Conservation (phyloP, 2,329 filamentous ascomycete genomes). For the Aspergillus ruber region DNA sequence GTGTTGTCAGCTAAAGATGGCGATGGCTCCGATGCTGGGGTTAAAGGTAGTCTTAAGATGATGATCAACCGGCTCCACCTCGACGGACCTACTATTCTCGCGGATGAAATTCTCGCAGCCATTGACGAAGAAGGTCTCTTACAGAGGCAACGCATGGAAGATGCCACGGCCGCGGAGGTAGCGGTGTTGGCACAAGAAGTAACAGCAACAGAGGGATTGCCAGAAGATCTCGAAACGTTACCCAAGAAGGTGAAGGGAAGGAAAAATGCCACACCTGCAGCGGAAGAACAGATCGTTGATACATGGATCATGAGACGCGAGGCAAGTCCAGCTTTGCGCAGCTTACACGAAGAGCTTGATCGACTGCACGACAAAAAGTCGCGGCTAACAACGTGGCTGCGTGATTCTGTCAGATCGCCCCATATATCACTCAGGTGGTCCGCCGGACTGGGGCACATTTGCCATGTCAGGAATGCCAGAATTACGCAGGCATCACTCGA, state of each 20-base stretch:
- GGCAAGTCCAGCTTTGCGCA: constrained; percentile 61
- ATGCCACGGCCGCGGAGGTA: constrained; percentile 64
- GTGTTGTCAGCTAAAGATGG: constrained; percentile 22
- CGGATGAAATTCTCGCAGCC: constrained; percentile 63
- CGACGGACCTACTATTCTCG: constrained; percentile 60
- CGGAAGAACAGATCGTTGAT: constrained; percentile 41
- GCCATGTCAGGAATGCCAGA: constrained; percentile 74
- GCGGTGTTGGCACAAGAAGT: constrained; percentile 68
- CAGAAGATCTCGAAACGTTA: constrained; percentile 49
- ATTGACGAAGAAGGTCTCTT: constrained; percentile 92
- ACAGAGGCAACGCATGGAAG: constrained; percentile 69
- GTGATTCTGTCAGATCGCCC: constrained; percentile 53
- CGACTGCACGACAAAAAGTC: constrained; percentile 55
- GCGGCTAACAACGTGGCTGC: constrained; percentile 55
- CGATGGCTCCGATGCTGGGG: constrained; percentile 16
- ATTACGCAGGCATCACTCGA: constrained; percentile 49
- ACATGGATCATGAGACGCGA: constrained; percentile 58
- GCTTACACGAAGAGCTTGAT: constrained; percentile 63
- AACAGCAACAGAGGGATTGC: constrained; percentile 58
- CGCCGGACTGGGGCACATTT: constrained; percentile 79
- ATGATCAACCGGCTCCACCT: constrained; percentile 42
- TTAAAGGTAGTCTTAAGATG: constrained; percentile 17
- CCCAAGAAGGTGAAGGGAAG: constrained; percentile 44
- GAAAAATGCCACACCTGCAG: constrained; percentile 20
- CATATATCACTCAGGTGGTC: constrained; percentile 79